A percentile compares a stretch with the other conserved stretches of the same genome.
phyloP scores from a whole-genome alignment of 2,329 filamentous ascomycete species.

The Penicillium freii region DNA sequence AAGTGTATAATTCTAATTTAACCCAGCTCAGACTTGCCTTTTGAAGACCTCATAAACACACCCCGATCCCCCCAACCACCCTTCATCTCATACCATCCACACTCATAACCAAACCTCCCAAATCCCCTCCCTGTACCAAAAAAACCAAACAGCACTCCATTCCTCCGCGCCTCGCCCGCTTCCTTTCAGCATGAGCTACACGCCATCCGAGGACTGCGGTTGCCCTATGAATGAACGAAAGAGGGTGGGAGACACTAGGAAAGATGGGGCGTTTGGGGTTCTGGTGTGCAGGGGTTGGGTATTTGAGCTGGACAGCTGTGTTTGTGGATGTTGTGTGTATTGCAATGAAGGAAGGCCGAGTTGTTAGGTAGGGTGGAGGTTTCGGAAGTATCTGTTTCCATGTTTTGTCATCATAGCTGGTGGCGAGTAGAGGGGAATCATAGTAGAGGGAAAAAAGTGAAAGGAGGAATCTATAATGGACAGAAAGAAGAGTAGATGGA shows the following conservation, averaged over 20 bases:
- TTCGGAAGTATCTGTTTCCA: slow-evolving; percentile 46
- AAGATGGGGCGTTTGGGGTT: slow-evolving; percentile 1
- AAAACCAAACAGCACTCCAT: neutral
- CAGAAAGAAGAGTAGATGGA: neutral
- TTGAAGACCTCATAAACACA: slow-evolving; percentile 25
- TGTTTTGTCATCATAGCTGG: slow-evolving; percentile 43
- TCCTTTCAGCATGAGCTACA: slow-evolving; percentile 12
- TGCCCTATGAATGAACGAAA: slow-evolving; percentile 16
- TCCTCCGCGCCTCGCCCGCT: neutral
- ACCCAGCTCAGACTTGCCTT: slow-evolving; percentile 36
- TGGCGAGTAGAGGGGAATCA: neutral
- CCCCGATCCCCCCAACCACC: neutral
- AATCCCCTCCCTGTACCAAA: neutral
- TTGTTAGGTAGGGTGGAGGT: slow-evolving; percentile 12
- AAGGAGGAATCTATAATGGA: neutral
- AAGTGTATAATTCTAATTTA: neutral
- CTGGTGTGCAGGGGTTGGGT: neutral
- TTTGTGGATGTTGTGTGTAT: neutral
- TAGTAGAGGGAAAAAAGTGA: neutral
- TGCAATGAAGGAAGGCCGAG: neutral
- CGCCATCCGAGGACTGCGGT: slow-evolving; percentile 24
- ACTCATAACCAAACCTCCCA: neutral
- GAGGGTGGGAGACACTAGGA: neutral
- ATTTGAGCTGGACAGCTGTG: neutral
- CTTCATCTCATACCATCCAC: slow-evolving; percentile 1